phyloP scores from a whole-genome alignment of 805 yeast genomes.

The Yamadazyma sp. region DNA sequence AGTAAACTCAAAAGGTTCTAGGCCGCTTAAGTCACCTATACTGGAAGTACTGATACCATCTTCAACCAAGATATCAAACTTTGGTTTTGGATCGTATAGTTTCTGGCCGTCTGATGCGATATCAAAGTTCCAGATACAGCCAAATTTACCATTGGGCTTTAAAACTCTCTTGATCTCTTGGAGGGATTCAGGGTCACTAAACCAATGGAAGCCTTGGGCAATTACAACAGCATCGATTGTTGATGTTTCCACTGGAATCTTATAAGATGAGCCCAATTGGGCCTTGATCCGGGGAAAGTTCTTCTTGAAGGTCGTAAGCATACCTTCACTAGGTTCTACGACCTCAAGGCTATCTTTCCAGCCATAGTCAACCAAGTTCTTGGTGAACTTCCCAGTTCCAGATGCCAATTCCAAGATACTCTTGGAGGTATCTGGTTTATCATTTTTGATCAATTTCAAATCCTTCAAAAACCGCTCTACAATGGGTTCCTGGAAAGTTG shows the following conservation, averaged over 20 bases:
- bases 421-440: slow-evolving; percentile 19
- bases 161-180: slow-evolving; percentile 51
- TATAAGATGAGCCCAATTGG: slow-evolving; percentile 41
- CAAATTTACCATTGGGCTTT: slow-evolving; percentile 46
- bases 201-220: slow-evolving; percentile 71
- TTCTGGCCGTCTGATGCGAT: slow-evolving; percentile 15
- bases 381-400: slow-evolving; percentile 65
- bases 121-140: slow-evolving; percentile 61
- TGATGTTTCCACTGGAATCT: slow-evolving; percentile 42
- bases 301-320: slow-evolving; percentile 45
- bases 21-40: slow-evolving; percentile 6
- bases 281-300: slow-evolving; percentile 41
- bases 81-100: slow-evolving; percentile 1
- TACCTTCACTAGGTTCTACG: slow-evolving; percentile 58
- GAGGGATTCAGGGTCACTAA: slow-evolving; percentile 47
- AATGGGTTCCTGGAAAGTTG: slow-evolving; percentile 42
- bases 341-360: slow-evolving; percentile 37
- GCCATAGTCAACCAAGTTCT: slow-evolving; percentile 36
- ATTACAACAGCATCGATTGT: slow-evolving; percentile 48
- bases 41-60: slow-evolving; percentile 4
- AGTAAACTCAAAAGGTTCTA: slow-evolving; percentile 2
- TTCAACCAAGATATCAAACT: slow-evolving; percentile 7
- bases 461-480: slow-evolving; percentile 42
- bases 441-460: slow-evolving; percentile 25
- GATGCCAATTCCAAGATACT: slow-evolving; percentile 51